Evolutionary conservation across 768 basidiomycete species (phyloP).

Genomic region (Boletus edulis): DNA sequence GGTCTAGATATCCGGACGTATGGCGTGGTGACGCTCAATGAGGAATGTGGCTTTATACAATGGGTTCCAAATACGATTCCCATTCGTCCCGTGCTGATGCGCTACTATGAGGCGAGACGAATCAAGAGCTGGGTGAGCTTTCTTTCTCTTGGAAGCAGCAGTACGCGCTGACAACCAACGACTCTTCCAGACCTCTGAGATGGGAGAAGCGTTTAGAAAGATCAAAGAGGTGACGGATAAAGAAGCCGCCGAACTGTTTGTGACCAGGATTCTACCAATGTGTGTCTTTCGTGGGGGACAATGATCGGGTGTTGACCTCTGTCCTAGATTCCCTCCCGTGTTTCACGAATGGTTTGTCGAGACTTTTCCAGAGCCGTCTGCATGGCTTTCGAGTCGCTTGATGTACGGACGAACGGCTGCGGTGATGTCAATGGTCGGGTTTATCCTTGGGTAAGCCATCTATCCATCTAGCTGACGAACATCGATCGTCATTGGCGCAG

Average conservation of each 20-base stretch:
- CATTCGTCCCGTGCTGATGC: conserved; percentile 69
- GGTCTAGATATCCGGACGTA: conserved; percentile 86
- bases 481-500: conserved; percentile 37
- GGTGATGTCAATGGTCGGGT: conserved; percentile 99
- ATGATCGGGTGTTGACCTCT: not conserved
- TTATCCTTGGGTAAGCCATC: conserved; percentile 75
- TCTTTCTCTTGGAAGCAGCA: not conserved
- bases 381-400: conserved; percentile 89
- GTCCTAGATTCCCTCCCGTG: conserved; percentile 68
- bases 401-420: conserved; percentile 87
- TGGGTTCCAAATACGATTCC: conserved; percentile 96
- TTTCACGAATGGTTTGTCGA: conserved; percentile 98
- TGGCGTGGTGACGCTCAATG: conserved; percentile 96
- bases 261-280: conserved; percentile 53
- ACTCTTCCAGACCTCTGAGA: conserved; percentile 39
- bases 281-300: conserved; percentile 31
- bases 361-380: conserved; percentile 94
- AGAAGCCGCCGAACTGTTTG: conserved; percentile 52
- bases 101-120: conserved; percentile 57
- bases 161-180: conserved; percentile 1
- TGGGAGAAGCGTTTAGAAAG: conserved; percentile 45
- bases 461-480: too few relatives aligned
- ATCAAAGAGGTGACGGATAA: conserved; percentile 51
- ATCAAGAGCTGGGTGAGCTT: conserved; percentile 48
- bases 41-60: conserved; percentile 96